Conservation (phyloP, 1,284 basidiomycete genomes). For the Ganoderma lucidum region DNA sequence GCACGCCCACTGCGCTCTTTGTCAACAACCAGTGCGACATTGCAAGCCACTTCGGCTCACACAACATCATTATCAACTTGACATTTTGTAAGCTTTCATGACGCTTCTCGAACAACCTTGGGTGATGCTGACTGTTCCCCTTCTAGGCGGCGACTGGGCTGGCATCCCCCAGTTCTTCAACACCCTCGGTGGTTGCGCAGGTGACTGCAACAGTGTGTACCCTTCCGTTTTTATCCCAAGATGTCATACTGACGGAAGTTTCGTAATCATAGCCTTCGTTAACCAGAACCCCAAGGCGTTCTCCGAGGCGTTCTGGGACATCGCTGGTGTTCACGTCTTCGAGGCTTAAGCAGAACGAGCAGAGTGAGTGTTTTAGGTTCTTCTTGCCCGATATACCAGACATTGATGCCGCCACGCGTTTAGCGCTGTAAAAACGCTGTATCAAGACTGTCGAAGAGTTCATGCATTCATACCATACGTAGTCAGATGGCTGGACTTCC, state of each 20-base stretch:
- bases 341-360: constrained; percentile 28
- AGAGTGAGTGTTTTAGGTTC: not conserved
- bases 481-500: constrained; percentile 20
- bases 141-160: constrained; percentile 62
- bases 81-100: constrained; percentile 46
- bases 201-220: constrained; percentile 54
- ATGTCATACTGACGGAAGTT: not conserved
- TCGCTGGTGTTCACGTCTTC: constrained; percentile 45
- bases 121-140: not conserved
- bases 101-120: not conserved
- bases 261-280: constrained; percentile 44
- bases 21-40: constrained; percentile 61
- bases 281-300: constrained; percentile 55
- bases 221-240: not conserved
- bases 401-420: not conserved
- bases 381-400: not conserved
- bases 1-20: constrained; percentile 63
- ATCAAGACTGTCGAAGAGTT: not conserved
- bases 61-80: constrained; percentile 70
- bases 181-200: constrained; percentile 54
- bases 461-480: constrained; percentile 7
- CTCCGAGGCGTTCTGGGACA: constrained; percentile 56
- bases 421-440: constrained; percentile 30
- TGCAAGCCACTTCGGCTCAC: constrained; percentile 56
- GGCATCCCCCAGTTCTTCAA: constrained; percentile 51